Evolutionary conservation across 805 yeast species (phyloP).

Genomic region (Kurtzmaniella fragi): DNA sequence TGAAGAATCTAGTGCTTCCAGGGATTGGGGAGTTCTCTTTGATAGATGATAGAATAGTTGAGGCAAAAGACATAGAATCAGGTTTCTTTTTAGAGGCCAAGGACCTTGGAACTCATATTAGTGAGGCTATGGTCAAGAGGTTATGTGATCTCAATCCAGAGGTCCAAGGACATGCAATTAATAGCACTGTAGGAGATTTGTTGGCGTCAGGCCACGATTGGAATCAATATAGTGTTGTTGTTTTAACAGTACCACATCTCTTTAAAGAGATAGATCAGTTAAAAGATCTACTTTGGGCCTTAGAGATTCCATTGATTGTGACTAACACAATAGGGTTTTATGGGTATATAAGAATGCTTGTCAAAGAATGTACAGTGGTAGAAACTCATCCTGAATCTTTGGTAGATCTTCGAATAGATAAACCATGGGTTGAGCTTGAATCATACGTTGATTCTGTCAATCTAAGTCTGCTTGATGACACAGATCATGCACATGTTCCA

Average conservation of each 20-base stretch:
- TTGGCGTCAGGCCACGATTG: conserved; percentile 24
- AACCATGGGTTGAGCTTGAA: conserved; percentile 68
- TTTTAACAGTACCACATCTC: conserved; percentile 27
- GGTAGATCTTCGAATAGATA: conserved; percentile 61
- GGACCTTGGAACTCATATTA: conserved; percentile 39
- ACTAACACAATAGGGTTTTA: conserved; percentile 58
- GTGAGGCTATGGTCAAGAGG: conserved; percentile 32
- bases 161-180: conserved; percentile 33
- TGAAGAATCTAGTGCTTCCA: conserved; percentile 77
- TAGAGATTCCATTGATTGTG: conserved; percentile 50
- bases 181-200: conserved; percentile 9
- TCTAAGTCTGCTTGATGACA: conserved; percentile 39
- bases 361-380: conserved; percentile 58
- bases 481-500: conserved; percentile 61
- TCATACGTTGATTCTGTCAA: conserved; percentile 48
- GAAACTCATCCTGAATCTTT: conserved; percentile 61
- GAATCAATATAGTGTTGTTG: conserved; percentile 48
- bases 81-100: conserved; percentile 57
- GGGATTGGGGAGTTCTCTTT: conserved; percentile 63
- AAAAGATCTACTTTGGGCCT: conserved; percentile 35
- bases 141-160: conserved; percentile 60
- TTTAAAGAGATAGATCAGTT: conserved; percentile 16
- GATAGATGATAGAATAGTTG: conserved; percentile 42
- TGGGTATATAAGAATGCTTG: conserved; percentile 50
- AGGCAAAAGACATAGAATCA: conserved; percentile 41